A percentile compares a stretch with the other conserved stretches of the same genome.
These are phyloP conservation scores for Bryum argenteum DNA, from an alignment of 225 moss, liverwort and hornwort species.

Conservation along the genomic window DNA sequence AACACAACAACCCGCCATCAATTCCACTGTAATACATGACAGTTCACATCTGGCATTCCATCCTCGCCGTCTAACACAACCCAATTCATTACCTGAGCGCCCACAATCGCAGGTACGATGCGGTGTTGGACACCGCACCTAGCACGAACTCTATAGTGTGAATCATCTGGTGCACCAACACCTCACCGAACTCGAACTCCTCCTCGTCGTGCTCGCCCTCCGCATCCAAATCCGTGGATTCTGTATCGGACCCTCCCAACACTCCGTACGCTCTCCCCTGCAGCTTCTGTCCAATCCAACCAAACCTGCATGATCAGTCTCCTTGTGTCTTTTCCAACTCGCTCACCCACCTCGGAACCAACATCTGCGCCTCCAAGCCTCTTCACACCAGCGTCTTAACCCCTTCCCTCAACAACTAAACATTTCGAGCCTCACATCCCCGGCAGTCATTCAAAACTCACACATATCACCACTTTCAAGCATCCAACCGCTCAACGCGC, in stretches of 20 bases:
- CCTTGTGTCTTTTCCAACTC: no score
- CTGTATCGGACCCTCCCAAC: constrained; percentile 83
- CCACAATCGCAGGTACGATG: constrained; percentile 37
- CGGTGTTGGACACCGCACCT: constrained; percentile 97
- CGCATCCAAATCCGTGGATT: constrained; percentile 69
- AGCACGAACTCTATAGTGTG: constrained; percentile 97
- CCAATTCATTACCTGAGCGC: background rate
- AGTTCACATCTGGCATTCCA: background rate
- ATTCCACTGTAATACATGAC: background rate
- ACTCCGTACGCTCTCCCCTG: constrained; percentile 79
- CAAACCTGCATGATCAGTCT: background rate
- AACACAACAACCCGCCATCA: background rate
- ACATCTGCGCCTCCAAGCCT: no score
- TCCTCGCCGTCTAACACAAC: background rate
- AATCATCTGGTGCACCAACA: constrained; percentile 98
- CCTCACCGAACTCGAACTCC: constrained; percentile 90
- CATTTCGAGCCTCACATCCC: no score
- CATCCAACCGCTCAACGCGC: no score
- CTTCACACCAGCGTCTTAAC: no score
- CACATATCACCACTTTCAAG: no score
- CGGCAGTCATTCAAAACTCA: no score
- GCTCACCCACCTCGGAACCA: no score
- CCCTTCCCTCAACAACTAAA: no score
- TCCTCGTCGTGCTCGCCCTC: constrained; percentile 86
- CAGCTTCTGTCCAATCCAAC: constrained; percentile 53